phyloP scores from a whole-genome alignment of 306 rosid species.

The Cicer pinnatifidum region DNA sequence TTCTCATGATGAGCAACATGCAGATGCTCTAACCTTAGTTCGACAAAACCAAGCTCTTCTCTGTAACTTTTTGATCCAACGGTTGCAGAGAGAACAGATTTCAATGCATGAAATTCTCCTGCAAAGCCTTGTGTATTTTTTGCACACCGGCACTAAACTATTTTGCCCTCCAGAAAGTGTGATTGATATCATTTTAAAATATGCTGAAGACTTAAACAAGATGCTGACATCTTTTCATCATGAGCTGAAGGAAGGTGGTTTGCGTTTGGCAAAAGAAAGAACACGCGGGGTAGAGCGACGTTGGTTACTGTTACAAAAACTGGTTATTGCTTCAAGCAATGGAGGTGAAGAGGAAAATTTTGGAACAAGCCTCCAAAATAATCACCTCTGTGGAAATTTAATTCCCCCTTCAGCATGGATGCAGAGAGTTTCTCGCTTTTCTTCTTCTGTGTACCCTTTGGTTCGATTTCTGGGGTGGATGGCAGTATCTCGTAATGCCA shows the following conservation, averaged over 20 bases:
- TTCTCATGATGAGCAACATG: slow-evolving; percentile 60
- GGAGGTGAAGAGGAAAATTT: slow-evolving; percentile 62
- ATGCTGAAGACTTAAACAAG: slow-evolving; percentile 79
- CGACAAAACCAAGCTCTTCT: slow-evolving; percentile 88
- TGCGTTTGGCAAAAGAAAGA: slow-evolving; percentile 62
- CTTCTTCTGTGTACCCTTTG: slow-evolving; percentile 67
- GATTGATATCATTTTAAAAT: slow-evolving; percentile 74
- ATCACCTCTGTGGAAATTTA: slow-evolving; percentile 66
- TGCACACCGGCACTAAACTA: slow-evolving; percentile 85
- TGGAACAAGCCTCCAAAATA: slow-evolving; percentile 53
- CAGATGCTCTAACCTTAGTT: slow-evolving; percentile 89
- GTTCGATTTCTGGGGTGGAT: slow-evolving; percentile 96
- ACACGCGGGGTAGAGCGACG: slow-evolving; percentile 68
- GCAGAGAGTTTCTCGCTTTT: slow-evolving; percentile 70
- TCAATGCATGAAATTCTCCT: slow-evolving; percentile 92
- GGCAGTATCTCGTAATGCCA: slow-evolving; percentile 94
- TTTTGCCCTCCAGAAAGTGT: slow-evolving; percentile 72
- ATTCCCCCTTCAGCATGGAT: slow-evolving; percentile 93
- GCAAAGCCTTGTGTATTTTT: slow-evolving; percentile 77
- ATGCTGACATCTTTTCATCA: slow-evolving; percentile 60
- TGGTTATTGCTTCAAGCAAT: slow-evolving; percentile 75
- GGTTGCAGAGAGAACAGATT: slow-evolving; percentile 65
- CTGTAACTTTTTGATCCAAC: slow-evolving; percentile 68
- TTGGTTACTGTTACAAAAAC: slow-evolving; percentile 82
- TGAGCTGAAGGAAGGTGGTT: slow-evolving; percentile 65